Evolutionary conservation across 1,139 yeast species (phyloP).

Genomic region (Taphrina deformans): DNA sequence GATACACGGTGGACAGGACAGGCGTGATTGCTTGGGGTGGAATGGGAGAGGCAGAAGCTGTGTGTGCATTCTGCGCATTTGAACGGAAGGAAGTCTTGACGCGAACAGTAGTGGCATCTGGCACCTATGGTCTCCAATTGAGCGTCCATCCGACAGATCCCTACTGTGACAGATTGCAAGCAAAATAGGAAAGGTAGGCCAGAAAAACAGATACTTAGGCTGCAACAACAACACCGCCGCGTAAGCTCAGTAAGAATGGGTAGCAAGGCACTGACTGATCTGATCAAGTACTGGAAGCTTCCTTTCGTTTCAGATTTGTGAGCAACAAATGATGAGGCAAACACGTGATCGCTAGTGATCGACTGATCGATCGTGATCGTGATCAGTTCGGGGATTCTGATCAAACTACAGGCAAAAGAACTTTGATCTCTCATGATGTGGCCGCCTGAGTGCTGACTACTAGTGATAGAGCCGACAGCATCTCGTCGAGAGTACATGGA

Average conservation of each 20-base stretch:
- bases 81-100: constrained; percentile 30
- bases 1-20: neutral
- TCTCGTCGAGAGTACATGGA: constrained; percentile 24
- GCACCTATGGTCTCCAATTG: constrained; percentile 26
- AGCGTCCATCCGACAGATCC: constrained; percentile 12
- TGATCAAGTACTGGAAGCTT: neutral
- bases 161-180: neutral
- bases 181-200: neutral
- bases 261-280: neutral
- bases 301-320: neutral
- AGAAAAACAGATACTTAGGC: neutral
- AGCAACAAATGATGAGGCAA: neutral
- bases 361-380: neutral
- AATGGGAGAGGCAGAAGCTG: constrained; percentile 17
- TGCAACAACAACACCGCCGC: too few species aligned
- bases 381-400: neutral
- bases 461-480: constrained; percentile 18
- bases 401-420: too few species aligned
- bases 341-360: neutral
- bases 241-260: neutral
- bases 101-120: constrained; percentile 18
- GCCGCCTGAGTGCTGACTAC: neutral
- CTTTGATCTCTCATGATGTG: too few species aligned
- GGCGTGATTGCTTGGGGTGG: neutral
- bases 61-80: constrained; percentile 12